Conservation (phyloP, 2,329 filamentous ascomycete genomes). For the Sphaerulina musiva region DNA sequence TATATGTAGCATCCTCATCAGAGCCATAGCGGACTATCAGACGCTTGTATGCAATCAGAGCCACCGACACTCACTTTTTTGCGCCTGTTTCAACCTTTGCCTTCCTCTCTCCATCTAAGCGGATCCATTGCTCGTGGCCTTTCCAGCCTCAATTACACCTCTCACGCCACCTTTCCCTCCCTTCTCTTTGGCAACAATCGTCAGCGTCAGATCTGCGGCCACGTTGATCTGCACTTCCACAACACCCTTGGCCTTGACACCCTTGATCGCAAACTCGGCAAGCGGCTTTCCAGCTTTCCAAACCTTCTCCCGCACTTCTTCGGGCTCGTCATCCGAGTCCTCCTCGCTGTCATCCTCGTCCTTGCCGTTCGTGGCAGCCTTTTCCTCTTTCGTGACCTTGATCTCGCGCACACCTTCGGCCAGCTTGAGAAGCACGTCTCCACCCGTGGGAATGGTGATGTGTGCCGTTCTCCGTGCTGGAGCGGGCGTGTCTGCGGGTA, state of each 20-base stretch:
- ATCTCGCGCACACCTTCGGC: slow-evolving; percentile 86
- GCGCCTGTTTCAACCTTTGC: background rate
- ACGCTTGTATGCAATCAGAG: background rate
- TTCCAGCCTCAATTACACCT: slow-evolving; percentile 47
- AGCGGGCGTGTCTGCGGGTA: slow-evolving; percentile 80
- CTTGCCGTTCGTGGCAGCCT: slow-evolving; percentile 53
- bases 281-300: slow-evolving; percentile 82
- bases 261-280: slow-evolving; percentile 78
- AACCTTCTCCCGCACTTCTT: slow-evolving; percentile 81
- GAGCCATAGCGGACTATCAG: background rate
- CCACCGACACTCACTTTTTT: background rate
- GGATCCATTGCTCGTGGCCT: slow-evolving; percentile 20
- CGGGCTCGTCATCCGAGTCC: slow-evolving; percentile 66
- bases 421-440: slow-evolving; percentile 80
- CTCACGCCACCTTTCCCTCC: slow-evolving; percentile 80
- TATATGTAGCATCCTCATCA: background rate
- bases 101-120: slow-evolving; percentile 1
- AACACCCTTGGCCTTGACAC: slow-evolving; percentile 79
- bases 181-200: slow-evolving; percentile 75
- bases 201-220: slow-evolving; percentile 68
- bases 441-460: slow-evolving; percentile 68
- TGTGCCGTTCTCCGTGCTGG: slow-evolving; percentile 80
- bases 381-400: slow-evolving; percentile 84
- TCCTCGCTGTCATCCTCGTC: slow-evolving; percentile 54
- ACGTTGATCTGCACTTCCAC: slow-evolving; percentile 93